These are phyloP conservation scores for Auricularia sp. DNA, from an alignment of 768 basidiomycete genomes.

Conservation along the genomic window DNA sequence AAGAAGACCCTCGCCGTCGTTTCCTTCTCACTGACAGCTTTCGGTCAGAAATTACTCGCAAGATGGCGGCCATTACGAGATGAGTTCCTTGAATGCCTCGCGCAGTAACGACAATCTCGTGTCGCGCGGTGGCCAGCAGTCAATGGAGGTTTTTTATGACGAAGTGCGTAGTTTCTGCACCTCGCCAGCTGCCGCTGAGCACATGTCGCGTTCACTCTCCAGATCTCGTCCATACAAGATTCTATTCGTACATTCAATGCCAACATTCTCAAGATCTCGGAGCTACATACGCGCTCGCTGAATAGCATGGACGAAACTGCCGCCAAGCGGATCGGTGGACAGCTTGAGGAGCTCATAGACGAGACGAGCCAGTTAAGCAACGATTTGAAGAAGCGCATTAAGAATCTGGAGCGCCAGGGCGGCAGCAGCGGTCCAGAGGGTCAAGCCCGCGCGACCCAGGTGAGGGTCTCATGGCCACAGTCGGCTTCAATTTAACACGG, in stretches of 20 bases:
- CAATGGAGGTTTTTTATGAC: conserved; percentile 60
- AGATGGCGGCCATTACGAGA: conserved; percentile 55
- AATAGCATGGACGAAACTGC: conserved; percentile 66
- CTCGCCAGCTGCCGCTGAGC: background rate
- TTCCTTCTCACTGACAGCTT: conserved; percentile 46
- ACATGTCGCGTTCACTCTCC: background rate
- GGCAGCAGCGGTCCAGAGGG: conserved; percentile 57
- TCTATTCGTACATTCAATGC: conserved; percentile 53
- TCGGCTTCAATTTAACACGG: background rate
- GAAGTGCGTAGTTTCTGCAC: conserved; percentile 39
- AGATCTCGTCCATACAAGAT: conserved; percentile 75
- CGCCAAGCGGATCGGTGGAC: conserved; percentile 46
- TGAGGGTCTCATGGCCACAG: conserved; percentile 15
- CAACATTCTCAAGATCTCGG: conserved; percentile 58
- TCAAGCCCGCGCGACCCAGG: conserved; percentile 68
- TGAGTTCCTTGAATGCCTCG: conserved; percentile 48
- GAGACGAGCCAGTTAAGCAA: conserved; percentile 53
- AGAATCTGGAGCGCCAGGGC: conserved; percentile 48
- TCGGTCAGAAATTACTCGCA: conserved; percentile 32
- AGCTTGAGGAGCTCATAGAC: conserved; percentile 47
- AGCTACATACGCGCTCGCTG: conserved; percentile 63
- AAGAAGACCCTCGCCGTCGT: conserved; percentile 14
- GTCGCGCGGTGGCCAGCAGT: conserved; percentile 30
- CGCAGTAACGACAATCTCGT: conserved; percentile 41
- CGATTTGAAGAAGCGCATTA: conserved; percentile 48